These are phyloP conservation scores for Acephala macrosclerotiorum DNA, from an alignment of 2,329 filamentous ascomycete genomes.

Conservation along the genomic window DNA sequence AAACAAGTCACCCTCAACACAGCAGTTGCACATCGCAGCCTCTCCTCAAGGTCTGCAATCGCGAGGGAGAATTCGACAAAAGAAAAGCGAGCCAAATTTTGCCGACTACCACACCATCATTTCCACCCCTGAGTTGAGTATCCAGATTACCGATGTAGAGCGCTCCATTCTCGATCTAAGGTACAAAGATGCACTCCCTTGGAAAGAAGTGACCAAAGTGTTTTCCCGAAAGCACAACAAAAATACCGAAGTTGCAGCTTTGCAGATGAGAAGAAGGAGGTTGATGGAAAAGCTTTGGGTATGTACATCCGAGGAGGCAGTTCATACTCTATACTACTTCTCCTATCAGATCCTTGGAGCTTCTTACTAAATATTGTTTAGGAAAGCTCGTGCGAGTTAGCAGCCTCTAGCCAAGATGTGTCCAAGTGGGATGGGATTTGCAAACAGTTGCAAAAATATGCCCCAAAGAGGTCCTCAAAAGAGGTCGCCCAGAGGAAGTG, in stretches of 20 bases:
- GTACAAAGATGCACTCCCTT: slow-evolving; percentile 43
- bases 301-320: slow-evolving; percentile 35
- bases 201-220: slow-evolving; percentile 44
- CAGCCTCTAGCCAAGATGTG: background rate
- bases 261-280: slow-evolving; percentile 49
- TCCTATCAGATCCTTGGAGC: background rate
- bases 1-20: slow-evolving; percentile 35
- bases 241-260: slow-evolving; percentile 43
- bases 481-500: slow-evolving; percentile 45
- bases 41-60: background rate
- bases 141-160: slow-evolving; percentile 42
- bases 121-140: slow-evolving; percentile 1
- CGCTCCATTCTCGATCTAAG: slow-evolving; percentile 44
- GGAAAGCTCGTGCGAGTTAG: slow-evolving; percentile 15
- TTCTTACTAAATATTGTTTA: slow-evolving; percentile 20
- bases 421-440: background rate
- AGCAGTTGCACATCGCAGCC: slow-evolving; percentile 27
- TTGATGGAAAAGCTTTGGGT: slow-evolving; percentile 44
- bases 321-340: slow-evolving; percentile 19
- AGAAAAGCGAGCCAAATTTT: slow-evolving; percentile 36
- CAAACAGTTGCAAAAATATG: slow-evolving; percentile 41
- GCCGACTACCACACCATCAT: slow-evolving; percentile 24
- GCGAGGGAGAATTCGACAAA: slow-evolving; percentile 27
- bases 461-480: slow-evolving; percentile 43
- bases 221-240: slow-evolving; percentile 43